Evolutionary conservation across 192 early-diverging fungal genomes (phyloP).

Genomic region (Diversispora epigaea): DNA sequence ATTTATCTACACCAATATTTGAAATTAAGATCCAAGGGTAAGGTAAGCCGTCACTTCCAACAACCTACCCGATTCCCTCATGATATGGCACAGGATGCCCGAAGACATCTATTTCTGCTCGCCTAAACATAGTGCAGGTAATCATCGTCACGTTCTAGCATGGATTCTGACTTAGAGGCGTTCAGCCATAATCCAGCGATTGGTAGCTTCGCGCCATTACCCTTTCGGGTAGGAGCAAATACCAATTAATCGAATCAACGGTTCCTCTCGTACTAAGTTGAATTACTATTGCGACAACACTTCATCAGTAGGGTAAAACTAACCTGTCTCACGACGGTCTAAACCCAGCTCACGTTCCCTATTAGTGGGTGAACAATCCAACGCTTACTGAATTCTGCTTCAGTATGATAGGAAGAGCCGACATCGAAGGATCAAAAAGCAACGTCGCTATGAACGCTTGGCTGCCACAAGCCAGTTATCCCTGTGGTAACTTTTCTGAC

Average conservation of each 20-base stretch:
- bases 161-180: too few relatives aligned
- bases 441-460: too few relatives aligned
- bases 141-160: conserved; percentile 9
- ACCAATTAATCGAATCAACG: too few relatives aligned
- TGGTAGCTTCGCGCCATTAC: conserved; percentile 29
- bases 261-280: too few relatives aligned
- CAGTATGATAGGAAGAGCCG: conserved; percentile 84
- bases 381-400: conserved; percentile 85
- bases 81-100: too few relatives aligned
- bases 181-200: conserved; percentile 29
- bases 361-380: conserved; percentile 87
- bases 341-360: conserved; percentile 93
- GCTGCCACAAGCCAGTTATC: too few relatives aligned
- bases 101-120: too few relatives aligned
- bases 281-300: conserved; percentile 61
- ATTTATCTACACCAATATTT: conserved; percentile 13
- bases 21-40: neutral
- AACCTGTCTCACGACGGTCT: conserved; percentile 95
- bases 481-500: too few relatives aligned
- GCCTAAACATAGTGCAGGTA: neutral
- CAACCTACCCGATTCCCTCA: too few relatives aligned
- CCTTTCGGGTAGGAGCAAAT: too few relatives aligned
- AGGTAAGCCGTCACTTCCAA: neutral
- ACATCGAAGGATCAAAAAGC: conserved; percentile 86
- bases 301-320: conserved; percentile 93